phyloP scores from a whole-genome alignment of 2,329 filamentous ascomycete genomes.

The Ilyonectria mors-panacis region DNA sequence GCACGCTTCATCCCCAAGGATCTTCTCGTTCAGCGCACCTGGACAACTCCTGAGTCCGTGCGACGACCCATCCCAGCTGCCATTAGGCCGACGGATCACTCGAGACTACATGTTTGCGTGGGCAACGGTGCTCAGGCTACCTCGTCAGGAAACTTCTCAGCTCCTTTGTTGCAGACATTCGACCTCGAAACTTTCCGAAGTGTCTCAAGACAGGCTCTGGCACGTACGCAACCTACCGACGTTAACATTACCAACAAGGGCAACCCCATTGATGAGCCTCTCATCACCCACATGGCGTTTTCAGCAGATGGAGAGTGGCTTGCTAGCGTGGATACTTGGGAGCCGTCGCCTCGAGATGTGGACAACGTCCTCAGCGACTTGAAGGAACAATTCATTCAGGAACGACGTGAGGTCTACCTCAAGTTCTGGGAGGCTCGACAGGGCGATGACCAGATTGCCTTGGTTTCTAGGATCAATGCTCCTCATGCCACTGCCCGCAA shows the following conservation, averaged over 20 bases:
- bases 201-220: conserved; percentile 88
- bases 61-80: conserved; percentile 70
- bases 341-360: conserved; percentile 79
- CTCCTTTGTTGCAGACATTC: conserved; percentile 83
- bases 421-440: conserved; percentile 89
- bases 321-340: conserved; percentile 93
- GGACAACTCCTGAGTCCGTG: conserved; percentile 60
- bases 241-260: conserved; percentile 82
- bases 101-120: conserved; percentile 78
- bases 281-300: conserved; percentile 81
- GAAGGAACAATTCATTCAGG: conserved; percentile 63
- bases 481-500: conserved; percentile 77
- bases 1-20: conserved; percentile 66
- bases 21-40: conserved; percentile 67
- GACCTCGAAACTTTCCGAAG: conserved; percentile 86
- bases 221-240: conserved; percentile 89
- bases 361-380: conserved; percentile 58
- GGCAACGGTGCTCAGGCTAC: conserved; percentile 72
- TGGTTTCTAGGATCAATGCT: conserved; percentile 86
- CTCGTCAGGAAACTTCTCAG: conserved; percentile 66
- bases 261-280: conserved; percentile 81
- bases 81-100: conserved; percentile 73
- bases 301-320: conserved; percentile 90
- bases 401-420: conserved; percentile 81
- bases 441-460: conserved; percentile 73